Conservation (phyloP, 208 protist genomes). For the Trichomonas tenax region DNA sequence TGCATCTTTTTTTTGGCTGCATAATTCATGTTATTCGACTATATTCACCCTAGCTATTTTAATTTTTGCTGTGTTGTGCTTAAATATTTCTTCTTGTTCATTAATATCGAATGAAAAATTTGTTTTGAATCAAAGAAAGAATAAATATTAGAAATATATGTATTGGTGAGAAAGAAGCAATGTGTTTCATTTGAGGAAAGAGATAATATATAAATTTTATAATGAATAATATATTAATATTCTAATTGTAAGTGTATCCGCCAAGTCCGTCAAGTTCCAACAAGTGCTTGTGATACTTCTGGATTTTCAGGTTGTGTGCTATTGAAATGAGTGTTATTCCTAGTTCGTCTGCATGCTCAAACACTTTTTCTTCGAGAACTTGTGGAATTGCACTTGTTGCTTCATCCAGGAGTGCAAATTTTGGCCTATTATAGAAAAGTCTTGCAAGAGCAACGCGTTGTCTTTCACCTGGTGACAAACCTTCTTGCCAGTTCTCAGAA, state of each 20-base stretch:
- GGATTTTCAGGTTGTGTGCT: not conserved
- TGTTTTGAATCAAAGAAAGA: no score
- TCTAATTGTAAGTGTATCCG: not conserved
- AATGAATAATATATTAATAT: not conserved
- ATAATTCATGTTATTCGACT: no score
- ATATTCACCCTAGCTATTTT: no score
- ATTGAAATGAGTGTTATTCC: not conserved
- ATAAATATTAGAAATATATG: no score
- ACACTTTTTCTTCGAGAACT: constrained; percentile 28
- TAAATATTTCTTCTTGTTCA: no score
- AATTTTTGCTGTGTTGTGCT: no score
- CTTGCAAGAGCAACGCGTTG: constrained; percentile 29
- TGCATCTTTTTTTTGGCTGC: no score
- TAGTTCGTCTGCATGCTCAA: not conserved
- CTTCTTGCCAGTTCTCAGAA: not conserved
- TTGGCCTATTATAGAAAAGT: constrained; percentile 28
- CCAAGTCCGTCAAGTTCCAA: not conserved
- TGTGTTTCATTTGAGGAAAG: not conserved
- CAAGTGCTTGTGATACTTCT: constrained; percentile 13
- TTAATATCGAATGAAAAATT: no score
- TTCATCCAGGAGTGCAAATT: constrained; percentile 33
- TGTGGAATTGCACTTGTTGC: constrained; percentile 28
- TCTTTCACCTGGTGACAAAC: constrained; percentile 26
- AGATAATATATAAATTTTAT: not conserved
- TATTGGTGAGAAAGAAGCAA: no score